These are phyloP conservation scores for Trichoderma simmonsii DNA, from an alignment of 2,329 filamentous ascomycete genomes.

Conservation along the genomic window DNA sequence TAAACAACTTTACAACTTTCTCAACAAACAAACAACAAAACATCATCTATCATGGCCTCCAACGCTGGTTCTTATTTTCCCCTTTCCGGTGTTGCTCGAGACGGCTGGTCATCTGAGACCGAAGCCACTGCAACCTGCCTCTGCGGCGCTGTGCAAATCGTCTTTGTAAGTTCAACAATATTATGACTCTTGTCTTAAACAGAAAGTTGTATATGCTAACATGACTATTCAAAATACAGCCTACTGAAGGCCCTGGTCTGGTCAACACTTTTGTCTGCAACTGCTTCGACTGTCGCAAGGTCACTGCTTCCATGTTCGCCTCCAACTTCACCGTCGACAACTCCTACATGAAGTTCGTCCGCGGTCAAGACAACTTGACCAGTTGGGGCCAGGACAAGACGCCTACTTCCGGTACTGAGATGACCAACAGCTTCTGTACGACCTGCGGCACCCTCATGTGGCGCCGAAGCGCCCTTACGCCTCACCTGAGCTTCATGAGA, in stretches of 20 bases:
- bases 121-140: slow-evolving; percentile 9
- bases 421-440: slow-evolving; percentile 7
- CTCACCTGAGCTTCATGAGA: background rate
- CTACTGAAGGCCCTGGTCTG: background rate
- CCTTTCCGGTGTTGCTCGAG: slow-evolving; percentile 6
- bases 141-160: slow-evolving; percentile 11
- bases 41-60: background rate
- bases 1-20: background rate
- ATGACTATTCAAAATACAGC: background rate
- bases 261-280: slow-evolving; percentile 13
- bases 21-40: background rate
- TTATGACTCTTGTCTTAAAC: background rate
- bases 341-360: slow-evolving; percentile 1
- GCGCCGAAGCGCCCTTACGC: background rate
- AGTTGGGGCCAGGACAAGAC: slow-evolving; percentile 5
- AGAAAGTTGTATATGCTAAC: background rate
- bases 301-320: slow-evolving; percentile 14
- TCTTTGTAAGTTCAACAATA: background rate
- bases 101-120: slow-evolving; percentile 11
- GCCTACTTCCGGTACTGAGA: background rate
- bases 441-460: slow-evolving; percentile 16
- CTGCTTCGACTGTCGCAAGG: slow-evolving; percentile 12
- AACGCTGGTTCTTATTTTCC: background rate
- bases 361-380: background rate
- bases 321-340: slow-evolving; percentile 12